Evolutionary conservation across 176 grass and related monocot genomes (phyloP).

Genomic region (Phyllostachys edulis): DNA sequence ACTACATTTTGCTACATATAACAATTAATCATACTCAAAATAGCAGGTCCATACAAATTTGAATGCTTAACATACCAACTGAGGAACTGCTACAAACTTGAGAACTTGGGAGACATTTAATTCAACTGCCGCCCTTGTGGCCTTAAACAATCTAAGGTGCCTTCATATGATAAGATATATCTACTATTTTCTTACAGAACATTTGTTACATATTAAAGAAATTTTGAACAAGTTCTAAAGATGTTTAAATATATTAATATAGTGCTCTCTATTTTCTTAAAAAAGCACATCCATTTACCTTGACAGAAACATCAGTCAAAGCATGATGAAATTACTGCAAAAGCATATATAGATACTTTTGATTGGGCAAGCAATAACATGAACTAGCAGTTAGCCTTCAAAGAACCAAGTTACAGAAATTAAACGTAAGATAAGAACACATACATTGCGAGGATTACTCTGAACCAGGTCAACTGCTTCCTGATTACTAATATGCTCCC

Average conservation of each 20-base stretch:
- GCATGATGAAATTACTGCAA: constrained; percentile 12
- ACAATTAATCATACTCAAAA: neutral
- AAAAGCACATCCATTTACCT: neutral
- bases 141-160: neutral
- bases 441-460: constrained; percentile 64
- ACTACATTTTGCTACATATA: constrained; percentile 19
- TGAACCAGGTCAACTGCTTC: constrained; percentile 82
- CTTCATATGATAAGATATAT: neutral
- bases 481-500: constrained; percentile 92
- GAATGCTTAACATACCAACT: neutral
- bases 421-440: constrained; percentile 50
- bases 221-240: constrained; percentile 1
- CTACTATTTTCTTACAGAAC: neutral
- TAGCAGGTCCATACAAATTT: neutral
- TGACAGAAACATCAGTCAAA: constrained; percentile 5
- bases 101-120: neutral
- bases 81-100: neutral
- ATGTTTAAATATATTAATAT: neutral
- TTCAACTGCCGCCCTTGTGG: neutral
- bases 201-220: constrained; percentile 3
- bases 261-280: neutral
- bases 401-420: constrained; percentile 27
- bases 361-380: constrained; percentile 3
- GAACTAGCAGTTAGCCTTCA: neutral
- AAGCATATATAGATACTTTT: neutral